Conservation (phyloP, 768 basidiomycete genomes). For the Lyophyllum shimeji region DNA sequence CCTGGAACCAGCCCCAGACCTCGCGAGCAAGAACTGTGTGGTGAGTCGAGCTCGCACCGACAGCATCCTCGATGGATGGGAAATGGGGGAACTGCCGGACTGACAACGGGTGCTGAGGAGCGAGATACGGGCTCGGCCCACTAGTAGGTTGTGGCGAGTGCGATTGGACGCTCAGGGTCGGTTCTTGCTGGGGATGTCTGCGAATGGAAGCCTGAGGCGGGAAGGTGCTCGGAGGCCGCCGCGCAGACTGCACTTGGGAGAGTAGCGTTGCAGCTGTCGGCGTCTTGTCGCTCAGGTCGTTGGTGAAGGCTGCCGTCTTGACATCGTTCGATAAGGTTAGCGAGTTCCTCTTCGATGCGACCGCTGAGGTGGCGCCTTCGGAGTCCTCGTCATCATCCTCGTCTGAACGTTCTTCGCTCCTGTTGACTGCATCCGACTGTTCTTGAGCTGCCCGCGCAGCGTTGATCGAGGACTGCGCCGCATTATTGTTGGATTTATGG, state of each 20-base stretch:
- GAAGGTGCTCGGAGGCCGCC: conserved; percentile 57
- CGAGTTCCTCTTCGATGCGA: conserved; percentile 72
- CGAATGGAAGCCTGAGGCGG: conserved; percentile 77
- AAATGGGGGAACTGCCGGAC: conserved; percentile 80
- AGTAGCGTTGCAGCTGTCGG: conserved; percentile 78
- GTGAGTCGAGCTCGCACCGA: conserved; percentile 70
- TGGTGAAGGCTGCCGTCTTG: conserved; percentile 56
- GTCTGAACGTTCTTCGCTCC: conserved; percentile 71
- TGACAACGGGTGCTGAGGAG: conserved; percentile 53
- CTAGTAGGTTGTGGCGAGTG: conserved; percentile 51
- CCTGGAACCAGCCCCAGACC: conserved; percentile 91
- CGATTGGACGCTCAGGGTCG: conserved; percentile 52
- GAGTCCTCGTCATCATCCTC: conserved; percentile 90
- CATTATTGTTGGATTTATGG: conserved; percentile 85
- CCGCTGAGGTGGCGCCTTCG: conserved; percentile 63
- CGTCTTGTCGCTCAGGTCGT: conserved; percentile 81
- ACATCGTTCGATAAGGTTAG: conserved; percentile 62
- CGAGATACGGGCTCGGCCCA: conserved; percentile 45
- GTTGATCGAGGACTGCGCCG: conserved; percentile 72
- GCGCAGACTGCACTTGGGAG: conserved; percentile 73
- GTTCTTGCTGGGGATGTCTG: conserved; percentile 64
- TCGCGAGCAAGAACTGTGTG: conserved; percentile 82
- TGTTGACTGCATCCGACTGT: conserved; percentile 56
- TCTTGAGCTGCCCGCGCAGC: conserved; percentile 74
- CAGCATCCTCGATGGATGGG: conserved; percentile 84